Evolutionary conservation across 495 filamentous ascomycete genomes (phyloP).

Genomic region (Halenospora varia): DNA sequence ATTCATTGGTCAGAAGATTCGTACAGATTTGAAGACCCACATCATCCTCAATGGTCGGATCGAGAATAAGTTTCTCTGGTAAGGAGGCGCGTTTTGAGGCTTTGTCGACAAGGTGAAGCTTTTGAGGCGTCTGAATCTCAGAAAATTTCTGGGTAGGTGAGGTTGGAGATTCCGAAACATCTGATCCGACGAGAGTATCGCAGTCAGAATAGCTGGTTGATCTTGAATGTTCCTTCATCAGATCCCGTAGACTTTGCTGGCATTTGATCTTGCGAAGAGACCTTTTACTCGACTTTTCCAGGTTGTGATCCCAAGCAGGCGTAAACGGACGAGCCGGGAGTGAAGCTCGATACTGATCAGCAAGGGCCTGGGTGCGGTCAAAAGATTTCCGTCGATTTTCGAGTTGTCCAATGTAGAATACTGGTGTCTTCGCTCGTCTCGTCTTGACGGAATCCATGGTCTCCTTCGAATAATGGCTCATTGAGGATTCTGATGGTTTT

Average conservation of each 20-base stretch:
- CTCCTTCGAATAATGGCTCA: background rate
- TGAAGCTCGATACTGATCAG: slow-evolving; percentile 16
- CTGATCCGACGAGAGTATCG: slow-evolving; percentile 20
- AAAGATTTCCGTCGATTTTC: slow-evolving; percentile 1
- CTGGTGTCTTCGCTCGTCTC: slow-evolving; percentile 21
- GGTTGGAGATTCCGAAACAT: slow-evolving; percentile 2
- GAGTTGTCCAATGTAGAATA: slow-evolving; percentile 18
- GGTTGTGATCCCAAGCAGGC: slow-evolving; percentile 1
- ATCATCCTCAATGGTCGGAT: background rate
- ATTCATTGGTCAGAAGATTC: slow-evolving; percentile 22
- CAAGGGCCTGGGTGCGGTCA: slow-evolving; percentile 12
- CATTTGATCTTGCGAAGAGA: slow-evolving; percentile 22
- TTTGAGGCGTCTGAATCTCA: background rate
- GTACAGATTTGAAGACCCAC: slow-evolving; percentile 20
- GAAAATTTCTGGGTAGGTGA: background rate
- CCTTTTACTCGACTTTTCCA: background rate
- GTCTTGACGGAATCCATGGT: background rate
- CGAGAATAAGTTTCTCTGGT: background rate
- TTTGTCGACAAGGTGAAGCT: background rate
- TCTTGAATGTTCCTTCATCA: slow-evolving; percentile 9
- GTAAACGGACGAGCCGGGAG: slow-evolving; percentile 15
- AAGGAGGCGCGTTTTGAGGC: background rate
- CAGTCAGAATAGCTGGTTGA: slow-evolving; percentile 3
- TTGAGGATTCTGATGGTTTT: background rate
- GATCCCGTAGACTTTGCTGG: slow-evolving; percentile 17